Percentiles rank a stretch among this genome's conserved stretches.
Conservation (phyloP, 306 rosid species). For the Adenanthera pavonina region DNA sequence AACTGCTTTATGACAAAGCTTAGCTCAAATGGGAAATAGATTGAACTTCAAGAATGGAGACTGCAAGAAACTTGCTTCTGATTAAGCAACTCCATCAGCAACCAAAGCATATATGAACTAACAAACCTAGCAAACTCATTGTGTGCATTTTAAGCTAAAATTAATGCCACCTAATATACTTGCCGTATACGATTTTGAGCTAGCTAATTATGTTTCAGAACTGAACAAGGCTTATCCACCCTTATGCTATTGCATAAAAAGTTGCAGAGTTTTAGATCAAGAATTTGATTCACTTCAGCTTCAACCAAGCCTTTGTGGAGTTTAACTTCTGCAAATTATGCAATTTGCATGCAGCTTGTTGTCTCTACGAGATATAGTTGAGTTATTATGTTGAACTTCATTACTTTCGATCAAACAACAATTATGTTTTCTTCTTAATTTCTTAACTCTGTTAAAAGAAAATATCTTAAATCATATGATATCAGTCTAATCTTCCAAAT, state of each 20-base stretch:
- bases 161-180: slow-evolving; percentile 35
- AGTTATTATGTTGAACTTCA: neutral
- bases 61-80: slow-evolving; percentile 26
- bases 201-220: neutral
- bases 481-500: neutral
- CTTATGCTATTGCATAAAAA: neutral
- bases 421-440: neutral
- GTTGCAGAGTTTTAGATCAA: neutral
- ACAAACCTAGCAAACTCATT: slow-evolving; percentile 17
- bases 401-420: neutral
- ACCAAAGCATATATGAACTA: neutral
- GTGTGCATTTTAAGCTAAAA: slow-evolving; percentile 23
- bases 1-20: slow-evolving; percentile 41
- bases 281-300: slow-evolving; percentile 12
- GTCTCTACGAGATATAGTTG: neutral
- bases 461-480: neutral
- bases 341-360: neutral
- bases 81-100: slow-evolving; percentile 19
- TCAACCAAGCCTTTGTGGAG: neutral
- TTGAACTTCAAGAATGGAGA: slow-evolving; percentile 41
- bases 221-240: neutral
- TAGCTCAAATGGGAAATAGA: slow-evolving; percentile 45
- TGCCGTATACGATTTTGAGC: slow-evolving; percentile 19
- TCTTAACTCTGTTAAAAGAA: neutral
- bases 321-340: slow-evolving; percentile 6